Base-by-base conservation (phyloP, 139 green algal species). In the Asterochloris erici region DNA sequence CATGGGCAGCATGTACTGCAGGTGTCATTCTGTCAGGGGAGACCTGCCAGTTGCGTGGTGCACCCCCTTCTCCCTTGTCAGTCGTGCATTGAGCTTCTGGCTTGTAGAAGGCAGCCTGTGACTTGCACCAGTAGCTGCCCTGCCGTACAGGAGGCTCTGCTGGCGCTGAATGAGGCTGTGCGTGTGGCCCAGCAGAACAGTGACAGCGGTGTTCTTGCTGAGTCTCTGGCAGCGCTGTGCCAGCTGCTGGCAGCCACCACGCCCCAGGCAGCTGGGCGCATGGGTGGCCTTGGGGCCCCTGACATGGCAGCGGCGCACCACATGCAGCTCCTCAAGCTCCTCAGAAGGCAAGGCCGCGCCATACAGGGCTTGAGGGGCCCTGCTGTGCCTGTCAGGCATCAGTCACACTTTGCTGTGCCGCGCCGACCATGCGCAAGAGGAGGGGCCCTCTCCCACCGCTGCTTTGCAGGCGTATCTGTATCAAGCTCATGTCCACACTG, bases 131-230 rank as follows among this genome's bases (percentile, higher is more conserved):
- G 9, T 26, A 47, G 27, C 74, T 78, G 27, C 74, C 27, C 16
- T 62, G 74, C 15, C 21, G 66, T 89, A 47, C 62, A 91, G 79
- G 85, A 87, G 74, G 88, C 90, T 15, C 68, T 92, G 77, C 81
- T 87, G 26, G 82, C 86, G 11, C 80, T 94, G 64, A 92, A 91
- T 77, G 91, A 94, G 81, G 81, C 88, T 15, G 79, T 94, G 84
- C 83, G 90, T 24, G 79, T 91, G 0, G 88, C 91, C 0, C 89
- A 93, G 86, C 85, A 90, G 85, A 24, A 38, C 77, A 77, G 69
- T 38, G 88, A 93, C 79, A 71, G 90, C 61, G 47, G 66, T 11
- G 70, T 80, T n/a, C 82, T 94, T 60, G 81, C 86, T 29, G 84
- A 91, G 13, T 77, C 86, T 0, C 84, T 94, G 81, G 85, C 87